phyloP scores from a whole-genome alignment of 805 yeast genomes.

The Sungouiozyma ichnusensis region DNA sequence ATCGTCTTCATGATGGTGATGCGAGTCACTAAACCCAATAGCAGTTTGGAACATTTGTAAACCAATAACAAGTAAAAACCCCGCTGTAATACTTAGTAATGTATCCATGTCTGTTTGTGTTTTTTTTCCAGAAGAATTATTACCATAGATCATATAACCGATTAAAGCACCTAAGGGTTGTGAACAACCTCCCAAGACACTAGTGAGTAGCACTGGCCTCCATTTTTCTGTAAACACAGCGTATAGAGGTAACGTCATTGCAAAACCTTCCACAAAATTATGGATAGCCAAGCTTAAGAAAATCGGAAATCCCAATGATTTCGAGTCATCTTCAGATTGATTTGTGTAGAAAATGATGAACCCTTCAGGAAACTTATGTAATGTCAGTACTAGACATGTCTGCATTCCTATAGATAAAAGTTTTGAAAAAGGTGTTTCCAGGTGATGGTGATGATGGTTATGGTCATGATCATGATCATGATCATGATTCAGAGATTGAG shows the following conservation, averaged over 20 bases:
- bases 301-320: conserved; percentile 61
- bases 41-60: conserved; percentile 82
- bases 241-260: conserved; percentile 84
- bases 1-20: conserved; percentile 30
- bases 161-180: conserved; percentile 84
- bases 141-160: conserved; percentile 43
- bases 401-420: conserved; percentile 83
- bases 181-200: conserved; percentile 67
- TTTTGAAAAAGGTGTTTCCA: conserved; percentile 65
- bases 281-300: conserved; percentile 81
- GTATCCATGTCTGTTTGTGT: conserved; percentile 29
- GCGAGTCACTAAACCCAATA: conserved; percentile 66
- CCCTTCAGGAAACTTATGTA: conserved; percentile 94
- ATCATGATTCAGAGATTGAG: conserved; percentile 1
- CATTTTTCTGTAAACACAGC: conserved; percentile 55
- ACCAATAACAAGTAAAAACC: conserved; percentile 73
- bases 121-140: conserved; percentile 27
- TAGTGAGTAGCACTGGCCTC: conserved; percentile 55
- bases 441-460: conserved; percentile 59
- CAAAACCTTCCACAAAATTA: conserved; percentile 88
- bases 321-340: conserved; percentile 28
- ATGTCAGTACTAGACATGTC: conserved; percentile 74
- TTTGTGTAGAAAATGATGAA: conserved; percentile 68
- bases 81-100: conserved; percentile 65
- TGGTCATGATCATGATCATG: conserved; percentile 6